A percentile compares a stretch with the other conserved stretches of the same genome.
These are phyloP conservation scores for Picea sitchensis DNA, from an alignment of 75 land plant species.

Conservation along the genomic window DNA sequence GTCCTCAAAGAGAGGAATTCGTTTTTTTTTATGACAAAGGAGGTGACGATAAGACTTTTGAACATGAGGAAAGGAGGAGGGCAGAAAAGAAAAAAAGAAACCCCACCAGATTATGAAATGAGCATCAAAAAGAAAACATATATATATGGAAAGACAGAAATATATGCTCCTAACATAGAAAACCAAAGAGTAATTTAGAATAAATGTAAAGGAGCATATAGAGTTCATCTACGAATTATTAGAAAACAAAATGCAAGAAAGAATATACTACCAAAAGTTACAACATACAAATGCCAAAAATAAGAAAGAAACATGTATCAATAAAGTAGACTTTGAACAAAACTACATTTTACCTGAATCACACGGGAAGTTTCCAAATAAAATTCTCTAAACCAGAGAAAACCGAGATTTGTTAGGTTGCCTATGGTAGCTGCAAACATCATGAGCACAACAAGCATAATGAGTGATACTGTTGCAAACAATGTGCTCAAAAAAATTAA, in stretches of 20 bases:
- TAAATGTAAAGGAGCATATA: neutral
- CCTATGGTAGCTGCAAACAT: constrained; percentile 79
- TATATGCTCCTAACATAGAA: neutral
- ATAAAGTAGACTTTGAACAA: neutral
- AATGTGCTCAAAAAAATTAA: neutral
- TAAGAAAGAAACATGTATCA: neutral
- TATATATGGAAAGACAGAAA: neutral
- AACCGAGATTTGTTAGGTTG: constrained; percentile 91
- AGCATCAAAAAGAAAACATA: neutral
- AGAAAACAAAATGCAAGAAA: too few relatives aligned
- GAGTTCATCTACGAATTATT: neutral
- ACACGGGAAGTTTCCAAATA: constrained; percentile 99
- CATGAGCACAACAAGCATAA: neutral
- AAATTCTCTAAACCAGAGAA: constrained; percentile 98
- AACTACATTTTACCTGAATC: constrained; percentile 75
- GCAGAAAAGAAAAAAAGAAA: neutral
- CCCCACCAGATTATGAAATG: neutral
- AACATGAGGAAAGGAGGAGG: neutral
- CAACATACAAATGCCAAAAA: neutral
- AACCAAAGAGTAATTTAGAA: neutral
- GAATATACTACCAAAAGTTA: neutral
- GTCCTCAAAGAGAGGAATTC: too few relatives aligned
- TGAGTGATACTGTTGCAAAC: neutral
- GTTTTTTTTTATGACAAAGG: too few relatives aligned
- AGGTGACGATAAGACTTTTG: too few relatives aligned